Conservation (phyloP, 1,284 basidiomycete genomes). For the Irpex lacteus region DNA sequence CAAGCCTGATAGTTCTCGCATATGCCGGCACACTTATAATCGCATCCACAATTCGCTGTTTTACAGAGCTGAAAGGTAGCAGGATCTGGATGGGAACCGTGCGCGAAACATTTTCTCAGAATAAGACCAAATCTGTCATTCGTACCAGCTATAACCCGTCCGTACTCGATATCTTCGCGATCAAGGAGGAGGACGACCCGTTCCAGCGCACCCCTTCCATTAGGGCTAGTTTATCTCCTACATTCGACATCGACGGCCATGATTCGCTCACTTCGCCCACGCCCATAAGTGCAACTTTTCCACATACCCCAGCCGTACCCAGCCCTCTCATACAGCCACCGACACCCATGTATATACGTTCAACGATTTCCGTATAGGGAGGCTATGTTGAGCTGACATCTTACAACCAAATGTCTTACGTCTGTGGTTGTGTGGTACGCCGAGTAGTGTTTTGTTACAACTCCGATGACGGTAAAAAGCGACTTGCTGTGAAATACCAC, state of each 20-base stretch:
- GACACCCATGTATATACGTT: neutral
- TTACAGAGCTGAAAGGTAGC: neutral
- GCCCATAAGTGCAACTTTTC: neutral
- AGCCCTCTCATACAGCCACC: neutral
- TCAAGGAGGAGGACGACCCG: slow-evolving; percentile 10
- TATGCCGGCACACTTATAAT: neutral
- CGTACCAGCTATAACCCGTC: neutral
- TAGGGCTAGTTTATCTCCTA: neutral
- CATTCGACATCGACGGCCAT: neutral
- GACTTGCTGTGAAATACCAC: neutral
- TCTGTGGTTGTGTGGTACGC: no score
- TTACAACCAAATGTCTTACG: no score
- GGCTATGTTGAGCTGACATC: neutral
- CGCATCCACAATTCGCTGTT: neutral
- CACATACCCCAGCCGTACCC: neutral
- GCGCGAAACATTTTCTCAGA: slow-evolving; percentile 2
- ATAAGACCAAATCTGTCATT: neutral
- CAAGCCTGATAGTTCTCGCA: neutral
- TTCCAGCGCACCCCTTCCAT: slow-evolving; percentile 3
- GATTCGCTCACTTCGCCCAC: neutral
- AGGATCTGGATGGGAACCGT: slow-evolving; percentile 6
- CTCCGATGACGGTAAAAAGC: no score
- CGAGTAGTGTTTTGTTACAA: no score
- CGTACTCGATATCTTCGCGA: neutral
- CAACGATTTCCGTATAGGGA: neutral